These are phyloP conservation scores for Pseudonitzschia delicatissima DNA, from an alignment of 108 stramenopile genomes.

Conservation along the genomic window DNA sequence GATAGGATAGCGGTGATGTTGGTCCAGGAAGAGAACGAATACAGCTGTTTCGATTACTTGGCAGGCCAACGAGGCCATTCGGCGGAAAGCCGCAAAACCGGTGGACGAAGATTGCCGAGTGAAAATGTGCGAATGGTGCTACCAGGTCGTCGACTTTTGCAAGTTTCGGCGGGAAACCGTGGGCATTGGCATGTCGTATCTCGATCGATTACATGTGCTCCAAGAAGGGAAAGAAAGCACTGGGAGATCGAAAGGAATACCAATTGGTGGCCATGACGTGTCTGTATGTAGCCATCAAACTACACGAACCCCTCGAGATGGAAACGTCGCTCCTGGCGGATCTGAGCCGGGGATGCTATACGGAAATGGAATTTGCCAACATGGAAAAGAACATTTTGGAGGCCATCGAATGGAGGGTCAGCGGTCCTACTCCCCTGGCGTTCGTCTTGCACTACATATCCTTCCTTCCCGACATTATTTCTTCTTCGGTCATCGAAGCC, in stretches of 20 bases:
- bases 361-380: constrained; percentile 64
- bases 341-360: constrained; percentile 66
- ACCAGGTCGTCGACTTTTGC: constrained; percentile 59
- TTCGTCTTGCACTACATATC: constrained; percentile 49
- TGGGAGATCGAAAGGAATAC: constrained; percentile 63
- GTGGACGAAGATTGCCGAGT: constrained; percentile 63
- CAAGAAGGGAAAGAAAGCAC: constrained; percentile 34
- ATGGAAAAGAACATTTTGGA: constrained; percentile 69
- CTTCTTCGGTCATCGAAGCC: constrained; percentile 34
- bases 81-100: constrained; percentile 38
- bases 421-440: constrained; percentile 53
- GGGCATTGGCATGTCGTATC: constrained; percentile 69
- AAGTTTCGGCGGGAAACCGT: constrained; percentile 72
- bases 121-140: constrained; percentile 65
- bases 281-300: constrained; percentile 78
- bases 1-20: constrained; percentile 48
- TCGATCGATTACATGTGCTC: constrained; percentile 56
- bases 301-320: constrained; percentile 79
- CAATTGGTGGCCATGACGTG: constrained; percentile 80
- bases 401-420: constrained; percentile 64
- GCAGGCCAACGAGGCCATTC: constrained; percentile 31
- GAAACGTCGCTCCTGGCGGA: constrained; percentile 68
- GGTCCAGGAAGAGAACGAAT: constrained; percentile 47
- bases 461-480: constrained; percentile 35
- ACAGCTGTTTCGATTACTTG: constrained; percentile 49